Evolutionary conservation across 1,139 yeast genomes (phyloP).

Genomic region (Scheffersomyces titani): DNA sequence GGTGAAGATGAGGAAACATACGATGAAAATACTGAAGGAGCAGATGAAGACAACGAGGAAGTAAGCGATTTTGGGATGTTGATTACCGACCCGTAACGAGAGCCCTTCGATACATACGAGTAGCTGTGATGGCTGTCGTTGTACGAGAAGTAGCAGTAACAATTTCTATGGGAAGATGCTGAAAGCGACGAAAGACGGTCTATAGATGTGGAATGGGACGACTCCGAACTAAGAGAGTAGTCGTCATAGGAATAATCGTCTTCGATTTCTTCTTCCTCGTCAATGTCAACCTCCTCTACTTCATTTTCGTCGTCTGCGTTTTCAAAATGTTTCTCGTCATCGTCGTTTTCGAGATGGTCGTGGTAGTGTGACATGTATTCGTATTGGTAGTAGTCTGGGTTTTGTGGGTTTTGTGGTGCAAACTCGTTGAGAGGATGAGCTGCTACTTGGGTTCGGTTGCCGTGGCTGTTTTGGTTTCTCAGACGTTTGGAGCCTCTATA

Average conservation of each 20-base stretch:
- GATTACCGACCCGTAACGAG: neutral
- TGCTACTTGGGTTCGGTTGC: neutral
- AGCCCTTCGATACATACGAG: neutral
- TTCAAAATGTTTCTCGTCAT: neutral
- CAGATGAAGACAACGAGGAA: conserved; percentile 2
- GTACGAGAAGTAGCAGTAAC: neutral
- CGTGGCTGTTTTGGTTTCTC: neutral
- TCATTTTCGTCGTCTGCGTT: neutral
- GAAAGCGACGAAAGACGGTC: conserved; percentile 3
- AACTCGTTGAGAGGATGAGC: neutral
- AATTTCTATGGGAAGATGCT: neutral
- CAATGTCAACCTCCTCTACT: conserved; percentile 1
- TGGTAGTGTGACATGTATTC: neutral
- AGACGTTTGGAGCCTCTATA: neutral
- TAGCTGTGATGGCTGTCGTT: neutral
- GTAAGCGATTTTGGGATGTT: neutral
- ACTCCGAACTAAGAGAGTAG: neutral
- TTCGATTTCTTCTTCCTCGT: conserved; percentile 2
- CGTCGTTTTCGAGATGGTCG: neutral
- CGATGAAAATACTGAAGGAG: neutral
- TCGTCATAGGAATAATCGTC: neutral
- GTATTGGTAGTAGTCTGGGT: neutral
- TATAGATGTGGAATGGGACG: neutral
- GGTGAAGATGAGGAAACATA: conserved; percentile 1
- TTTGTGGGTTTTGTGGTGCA: neutral